Percentiles rank a stretch among this genome's conserved stretches.
phyloP scores from a whole-genome alignment of 2,329 filamentous ascomycete genomes.

The Colletotrichum endophyticum region DNA sequence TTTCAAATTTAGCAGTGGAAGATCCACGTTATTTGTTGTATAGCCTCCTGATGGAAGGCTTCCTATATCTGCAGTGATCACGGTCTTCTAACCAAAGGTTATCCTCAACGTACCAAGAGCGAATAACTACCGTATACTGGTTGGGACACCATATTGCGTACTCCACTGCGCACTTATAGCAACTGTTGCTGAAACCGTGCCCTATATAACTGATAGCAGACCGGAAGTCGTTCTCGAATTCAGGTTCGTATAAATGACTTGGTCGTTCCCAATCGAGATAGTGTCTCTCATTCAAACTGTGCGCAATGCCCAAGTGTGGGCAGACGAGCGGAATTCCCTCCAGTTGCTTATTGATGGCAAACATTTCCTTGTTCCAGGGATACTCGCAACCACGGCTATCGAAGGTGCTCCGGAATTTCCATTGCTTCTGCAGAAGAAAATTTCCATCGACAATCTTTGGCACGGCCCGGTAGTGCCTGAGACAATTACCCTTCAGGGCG shows the following conservation, averaged over 20 bases:
- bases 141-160: neutral
- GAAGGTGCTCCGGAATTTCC: neutral
- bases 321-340: neutral
- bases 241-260: fast-evolving
- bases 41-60: no score
- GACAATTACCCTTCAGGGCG: neutral
- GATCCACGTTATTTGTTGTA: no score
- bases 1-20: no score
- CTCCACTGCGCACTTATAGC: neutral
- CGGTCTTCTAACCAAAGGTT: no score
- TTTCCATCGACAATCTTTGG: neutral
- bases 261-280: neutral
- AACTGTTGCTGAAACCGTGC: neutral
- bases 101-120: neutral
- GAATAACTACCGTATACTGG: fast-evolving
- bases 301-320: neutral
- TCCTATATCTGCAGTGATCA: no score
- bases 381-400: neutral
- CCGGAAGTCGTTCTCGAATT: neutral
- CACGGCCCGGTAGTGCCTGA: neutral
- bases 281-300: neutral
- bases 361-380: neutral
- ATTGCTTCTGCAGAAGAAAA: neutral
- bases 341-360: neutral
- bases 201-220: neutral